phyloP scores from a whole-genome alignment of 2,329 filamentous ascomycete species.

The Colletotrichum orbiculare region DNA sequence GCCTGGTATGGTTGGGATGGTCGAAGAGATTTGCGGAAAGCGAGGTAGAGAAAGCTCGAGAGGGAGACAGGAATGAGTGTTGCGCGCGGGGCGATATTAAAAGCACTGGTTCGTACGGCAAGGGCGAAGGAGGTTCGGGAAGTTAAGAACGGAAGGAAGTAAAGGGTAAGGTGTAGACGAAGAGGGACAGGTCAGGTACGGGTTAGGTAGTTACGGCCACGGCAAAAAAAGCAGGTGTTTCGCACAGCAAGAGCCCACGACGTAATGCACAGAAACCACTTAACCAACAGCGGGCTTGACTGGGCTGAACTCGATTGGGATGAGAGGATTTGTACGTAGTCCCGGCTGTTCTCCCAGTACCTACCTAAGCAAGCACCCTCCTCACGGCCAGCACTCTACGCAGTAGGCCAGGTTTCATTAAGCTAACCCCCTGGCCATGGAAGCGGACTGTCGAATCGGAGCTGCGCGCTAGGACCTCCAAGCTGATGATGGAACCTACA shows the following conservation, averaged over 20 bases:
- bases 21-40: slow-evolving; percentile 17
- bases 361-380: background rate
- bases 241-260: slow-evolving; percentile 33
- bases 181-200: background rate
- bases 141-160: slow-evolving; percentile 15
- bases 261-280: slow-evolving; percentile 31
- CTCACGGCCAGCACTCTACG: slow-evolving; percentile 10
- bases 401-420: slow-evolving; percentile 36
- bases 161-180: background rate
- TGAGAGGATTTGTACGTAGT: slow-evolving; percentile 24
- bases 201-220: slow-evolving; percentile 6
- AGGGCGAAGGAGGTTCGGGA: slow-evolving; percentile 18
- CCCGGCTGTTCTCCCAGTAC: background rate
- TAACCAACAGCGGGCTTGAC: slow-evolving; percentile 26
- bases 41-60: slow-evolving; percentile 14
- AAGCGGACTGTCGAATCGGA: slow-evolving; percentile 34
- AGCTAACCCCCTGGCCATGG: slow-evolving; percentile 24
- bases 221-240: slow-evolving; percentile 38
- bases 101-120: slow-evolving; percentile 29
- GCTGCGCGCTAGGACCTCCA: slow-evolving; percentile 25
- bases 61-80: slow-evolving; percentile 27
- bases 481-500: background rate
- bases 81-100: slow-evolving; percentile 31
- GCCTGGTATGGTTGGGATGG: slow-evolving; percentile 6
- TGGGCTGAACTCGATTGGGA: slow-evolving; percentile 29